phyloP scores from a whole-genome alignment of 208 protist species.

The Tritrichomonas musculus region DNA sequence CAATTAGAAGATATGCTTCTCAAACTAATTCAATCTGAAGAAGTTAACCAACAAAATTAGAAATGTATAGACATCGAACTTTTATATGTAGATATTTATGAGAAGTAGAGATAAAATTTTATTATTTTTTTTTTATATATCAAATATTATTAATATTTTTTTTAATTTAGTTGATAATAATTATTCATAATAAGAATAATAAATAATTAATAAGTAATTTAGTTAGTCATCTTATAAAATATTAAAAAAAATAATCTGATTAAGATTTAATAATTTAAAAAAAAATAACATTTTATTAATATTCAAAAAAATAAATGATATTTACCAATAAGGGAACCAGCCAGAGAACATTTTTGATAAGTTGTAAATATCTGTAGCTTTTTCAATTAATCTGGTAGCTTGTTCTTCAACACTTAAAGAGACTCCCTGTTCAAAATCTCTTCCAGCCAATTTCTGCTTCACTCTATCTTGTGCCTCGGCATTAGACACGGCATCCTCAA shows the following conservation, averaged over 20 bases:
- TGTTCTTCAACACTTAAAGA: background rate
- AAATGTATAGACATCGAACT: no score
- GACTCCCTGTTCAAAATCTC: background rate
- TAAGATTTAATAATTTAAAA: background rate
- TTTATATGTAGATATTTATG: no score
- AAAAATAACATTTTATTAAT: background rate
- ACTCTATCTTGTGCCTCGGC: background rate
- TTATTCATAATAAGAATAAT: background rate
- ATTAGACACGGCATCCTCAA: background rate
- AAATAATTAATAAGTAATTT: background rate
- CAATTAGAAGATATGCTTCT: background rate
- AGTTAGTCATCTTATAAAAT: background rate
- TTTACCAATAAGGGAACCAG: slow-evolving; percentile 24
- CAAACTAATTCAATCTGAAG: background rate
- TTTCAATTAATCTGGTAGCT: background rate
- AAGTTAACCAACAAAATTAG: no score
- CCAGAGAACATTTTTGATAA: background rate
- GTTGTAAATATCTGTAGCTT: background rate
- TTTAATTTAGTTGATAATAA: background rate
- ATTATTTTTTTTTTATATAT: background rate
- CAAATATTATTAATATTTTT: background rate
- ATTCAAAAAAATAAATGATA: background rate
- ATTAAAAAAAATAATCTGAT: background rate
- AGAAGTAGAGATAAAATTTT: no score
- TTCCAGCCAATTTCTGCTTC: background rate